A percentile compares a stretch with the other conserved stretches of the same genome.
Conservation (phyloP, 1,139 yeast species). For the Pichia sp. region DNA sequence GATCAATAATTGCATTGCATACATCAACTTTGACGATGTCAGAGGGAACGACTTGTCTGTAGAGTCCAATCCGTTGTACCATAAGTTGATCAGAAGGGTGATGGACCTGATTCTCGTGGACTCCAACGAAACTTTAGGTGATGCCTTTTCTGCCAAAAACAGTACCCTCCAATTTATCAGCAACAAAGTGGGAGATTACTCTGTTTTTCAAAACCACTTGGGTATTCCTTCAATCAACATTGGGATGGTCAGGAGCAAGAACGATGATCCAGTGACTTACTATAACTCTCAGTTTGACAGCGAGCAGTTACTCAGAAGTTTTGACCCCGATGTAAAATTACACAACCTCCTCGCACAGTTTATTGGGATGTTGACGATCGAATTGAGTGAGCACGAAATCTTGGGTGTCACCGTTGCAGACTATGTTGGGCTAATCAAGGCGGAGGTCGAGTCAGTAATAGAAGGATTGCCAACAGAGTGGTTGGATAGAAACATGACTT, state of each 20-base stretch:
- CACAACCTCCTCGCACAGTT: conserved; percentile 59
- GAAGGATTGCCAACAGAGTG: conserved; percentile 37
- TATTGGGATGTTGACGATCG: conserved; percentile 51
- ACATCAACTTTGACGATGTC: conserved; percentile 45
- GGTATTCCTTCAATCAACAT: conserved; percentile 48
- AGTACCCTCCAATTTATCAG: conserved; percentile 33
- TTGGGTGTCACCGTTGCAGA: conserved; percentile 38
- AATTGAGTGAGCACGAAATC: conserved; percentile 53
- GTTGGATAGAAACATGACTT: conserved; percentile 20
- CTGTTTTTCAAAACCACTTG: conserved; percentile 46
- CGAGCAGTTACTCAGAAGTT: conserved; percentile 50
- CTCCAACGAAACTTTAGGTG: conserved; percentile 30
- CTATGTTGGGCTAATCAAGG: conserved; percentile 34
- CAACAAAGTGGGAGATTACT: conserved; percentile 38
- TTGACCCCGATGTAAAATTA: conserved; percentile 50
- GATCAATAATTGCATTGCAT: conserved; percentile 37
- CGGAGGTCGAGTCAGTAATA: conserved; percentile 29
- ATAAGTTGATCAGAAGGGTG: conserved; percentile 33
- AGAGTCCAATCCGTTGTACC: conserved; percentile 41
- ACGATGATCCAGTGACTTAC: conserved; percentile 45
- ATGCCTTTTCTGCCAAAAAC: conserved; percentile 34
- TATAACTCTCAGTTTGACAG: conserved; percentile 61
- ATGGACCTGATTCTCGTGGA: conserved; percentile 37
- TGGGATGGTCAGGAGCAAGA: conserved; percentile 35
- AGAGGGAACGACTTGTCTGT: conserved; percentile 40